Base-by-base conservation (phyloP, 805 yeast species). In the Saturnispora dispora region DNA sequence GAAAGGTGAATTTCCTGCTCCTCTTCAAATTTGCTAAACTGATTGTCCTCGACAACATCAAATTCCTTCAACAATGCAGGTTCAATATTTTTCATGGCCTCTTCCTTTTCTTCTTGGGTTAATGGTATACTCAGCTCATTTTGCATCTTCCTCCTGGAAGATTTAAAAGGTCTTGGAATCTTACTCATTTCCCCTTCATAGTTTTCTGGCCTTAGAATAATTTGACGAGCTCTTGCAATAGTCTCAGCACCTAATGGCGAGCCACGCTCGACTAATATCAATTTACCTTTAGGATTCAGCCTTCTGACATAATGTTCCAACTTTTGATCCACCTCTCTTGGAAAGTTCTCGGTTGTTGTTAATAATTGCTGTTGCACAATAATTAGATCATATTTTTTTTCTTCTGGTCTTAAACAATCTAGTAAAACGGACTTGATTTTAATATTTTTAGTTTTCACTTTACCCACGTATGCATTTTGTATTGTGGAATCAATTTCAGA, bases 201-300 rank as follows among this genome's bases (percentile, higher is more conserved):
- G 5, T 78, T 76, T 58, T 85, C 95, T 0, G 97, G 96, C 58
- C 98, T 79, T n/a, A 91, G 70, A 77, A 88, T 79, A 4, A 88
- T 69, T 64, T 91, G 96, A 60, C 99, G 75, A 4, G 97, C 96
- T 50, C 96, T 73, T 0, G 96, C 95, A 52, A 89, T 76, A 3
- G 81, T 74, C 66, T 93, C 99, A 62, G 88, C 88, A 0, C 98
- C 98, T 32, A 82, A 62, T 0, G 97, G 88, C 51, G 85, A 86
- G 3, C 99, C 99, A 55, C 96, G 74, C 68, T 93, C 98, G 3
- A 90, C 69, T 2, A 93, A 63, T 1, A 89, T 82, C 11, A 91
- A 66, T 53, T 82, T 82, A 0, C 98, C 99, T 10, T 79, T 78
- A 0, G 96, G 96, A 15, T 79, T 76, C 45, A 90, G 67, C 17